A percentile compares a stretch with the other conserved stretches of the same genome.
phyloP scores from a whole-genome alignment of 331 rosid species.

The Cydonia oblonga region DNA sequence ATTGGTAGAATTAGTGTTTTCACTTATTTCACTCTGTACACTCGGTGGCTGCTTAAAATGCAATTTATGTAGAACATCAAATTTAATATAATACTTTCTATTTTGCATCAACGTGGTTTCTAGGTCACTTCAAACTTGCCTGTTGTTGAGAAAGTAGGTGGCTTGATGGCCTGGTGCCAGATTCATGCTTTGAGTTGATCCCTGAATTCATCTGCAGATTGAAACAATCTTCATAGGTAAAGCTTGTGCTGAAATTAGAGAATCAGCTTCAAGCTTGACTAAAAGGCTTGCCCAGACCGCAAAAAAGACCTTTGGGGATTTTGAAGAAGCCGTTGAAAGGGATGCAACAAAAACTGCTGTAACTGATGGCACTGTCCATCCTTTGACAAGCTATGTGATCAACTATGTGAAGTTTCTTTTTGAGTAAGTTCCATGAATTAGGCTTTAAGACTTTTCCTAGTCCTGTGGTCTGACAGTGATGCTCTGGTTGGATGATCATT shows the following conservation, averaged over 20 bases:
- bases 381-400: constrained; percentile 95
- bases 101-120: not conserved
- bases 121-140: not conserved
- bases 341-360: constrained; percentile 98
- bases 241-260: constrained; percentile 72
- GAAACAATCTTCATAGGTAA: constrained; percentile 75
- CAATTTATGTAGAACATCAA: not conserved
- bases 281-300: constrained; percentile 95
- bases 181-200: constrained; percentile 5
- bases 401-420: constrained; percentile 95
- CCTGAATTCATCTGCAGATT: constrained; percentile 38
- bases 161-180: not conserved
- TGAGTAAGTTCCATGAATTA: constrained; percentile 53
- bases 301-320: constrained; percentile 91
- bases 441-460: constrained; percentile 1
- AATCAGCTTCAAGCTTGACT: constrained; percentile 71
- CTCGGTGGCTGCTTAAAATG: not conserved
- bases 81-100: not conserved
- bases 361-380: constrained; percentile 96
- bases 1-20: not conserved
- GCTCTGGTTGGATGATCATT: not conserved
- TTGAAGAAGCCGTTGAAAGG: constrained; percentile 98
- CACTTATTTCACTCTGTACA: not conserved
- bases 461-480: not conserved
- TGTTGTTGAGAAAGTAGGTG: not conserved